These are phyloP conservation scores for Albatrellus ellisii DNA, from an alignment of 768 basidiomycete genomes.

Conservation along the genomic window DNA sequence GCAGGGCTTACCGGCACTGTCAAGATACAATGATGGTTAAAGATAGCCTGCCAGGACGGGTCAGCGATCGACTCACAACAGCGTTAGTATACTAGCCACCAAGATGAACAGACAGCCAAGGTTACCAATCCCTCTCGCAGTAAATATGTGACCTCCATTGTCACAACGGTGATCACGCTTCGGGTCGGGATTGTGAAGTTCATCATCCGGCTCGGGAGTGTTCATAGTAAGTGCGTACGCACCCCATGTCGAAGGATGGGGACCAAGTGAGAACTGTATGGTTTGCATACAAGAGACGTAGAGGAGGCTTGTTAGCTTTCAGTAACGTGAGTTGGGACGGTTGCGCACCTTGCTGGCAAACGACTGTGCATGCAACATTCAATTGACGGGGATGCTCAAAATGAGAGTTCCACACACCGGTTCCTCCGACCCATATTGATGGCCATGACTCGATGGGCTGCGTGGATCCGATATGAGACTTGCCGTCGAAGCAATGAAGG, in stretches of 20 bases:
- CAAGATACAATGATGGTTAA: neutral
- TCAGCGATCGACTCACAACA: constrained; percentile 35
- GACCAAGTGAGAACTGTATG: constrained; percentile 28
- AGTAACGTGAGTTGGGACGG: too few species aligned
- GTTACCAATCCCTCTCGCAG: constrained; percentile 49
- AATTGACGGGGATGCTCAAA: too few species aligned
- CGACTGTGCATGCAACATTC: too few species aligned
- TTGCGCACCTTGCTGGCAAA: too few species aligned
- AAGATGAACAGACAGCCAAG: constrained; percentile 53
- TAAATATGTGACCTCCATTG: constrained; percentile 43
- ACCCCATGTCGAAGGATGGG: constrained; percentile 38
- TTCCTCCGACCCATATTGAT: too few species aligned
- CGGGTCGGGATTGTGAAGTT: constrained; percentile 52
- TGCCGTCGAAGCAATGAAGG: too few species aligned
- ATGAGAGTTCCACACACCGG: too few species aligned
- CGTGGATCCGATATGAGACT: too few species aligned
- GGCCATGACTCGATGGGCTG: too few species aligned
- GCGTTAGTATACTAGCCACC: constrained; percentile 28
- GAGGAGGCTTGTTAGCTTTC: too few species aligned
- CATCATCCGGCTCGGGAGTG: constrained; percentile 45
- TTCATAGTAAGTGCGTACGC: constrained; percentile 28
- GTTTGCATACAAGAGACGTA: too few species aligned
- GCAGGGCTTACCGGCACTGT: constrained; percentile 22
- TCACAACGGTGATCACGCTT: constrained; percentile 40
- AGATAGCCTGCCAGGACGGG: neutral